These are phyloP conservation scores for Melastoma malabathricum DNA, from an alignment of 345 rosid species.

Conservation along the genomic window DNA sequence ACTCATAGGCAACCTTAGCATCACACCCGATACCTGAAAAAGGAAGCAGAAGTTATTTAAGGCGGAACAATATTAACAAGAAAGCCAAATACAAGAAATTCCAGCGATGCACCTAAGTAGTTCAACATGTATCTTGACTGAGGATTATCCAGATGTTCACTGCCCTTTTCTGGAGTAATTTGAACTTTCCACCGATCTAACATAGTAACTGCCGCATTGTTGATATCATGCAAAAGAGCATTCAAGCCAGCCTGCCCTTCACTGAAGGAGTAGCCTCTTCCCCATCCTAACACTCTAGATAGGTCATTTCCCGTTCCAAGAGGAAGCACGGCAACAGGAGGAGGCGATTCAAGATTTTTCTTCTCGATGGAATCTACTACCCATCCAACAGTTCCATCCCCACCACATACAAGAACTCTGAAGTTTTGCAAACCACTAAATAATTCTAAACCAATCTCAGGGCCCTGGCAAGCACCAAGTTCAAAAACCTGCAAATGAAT, in stretches of 20 bases:
- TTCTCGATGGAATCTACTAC: conserved; percentile 65
- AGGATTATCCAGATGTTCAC: conserved; percentile 17
- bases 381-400: conserved; percentile 89
- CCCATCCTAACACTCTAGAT: conserved; percentile 78
- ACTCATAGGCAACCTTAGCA: conserved; percentile 76
- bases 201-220: conserved; percentile 73
- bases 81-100: conserved; percentile 1
- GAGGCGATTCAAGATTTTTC: conserved; percentile 61
- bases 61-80: conserved; percentile 7
- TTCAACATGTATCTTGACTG: conserved; percentile 68
- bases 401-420: conserved; percentile 72
- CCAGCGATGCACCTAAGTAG: conserved; percentile 43
- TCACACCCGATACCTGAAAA: conserved; percentile 68
- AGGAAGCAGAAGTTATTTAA: too few relatives aligned
- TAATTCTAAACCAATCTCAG: conserved; percentile 60
- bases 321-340: conserved; percentile 77
- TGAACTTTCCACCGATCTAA: conserved; percentile 74
- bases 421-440: conserved; percentile 51
- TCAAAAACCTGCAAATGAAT: conserved; percentile 46
- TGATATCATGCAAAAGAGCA: conserved; percentile 51
- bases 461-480: conserved; percentile 59
- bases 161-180: conserved; percentile 33
- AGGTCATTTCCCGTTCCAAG: conserved; percentile 85
- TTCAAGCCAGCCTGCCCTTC: conserved; percentile 60
- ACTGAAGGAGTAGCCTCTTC: conserved; percentile 52